Evolutionary conservation across 768 basidiomycete genomes (phyloP).

Genomic region (Lactarius trivialis): DNA sequence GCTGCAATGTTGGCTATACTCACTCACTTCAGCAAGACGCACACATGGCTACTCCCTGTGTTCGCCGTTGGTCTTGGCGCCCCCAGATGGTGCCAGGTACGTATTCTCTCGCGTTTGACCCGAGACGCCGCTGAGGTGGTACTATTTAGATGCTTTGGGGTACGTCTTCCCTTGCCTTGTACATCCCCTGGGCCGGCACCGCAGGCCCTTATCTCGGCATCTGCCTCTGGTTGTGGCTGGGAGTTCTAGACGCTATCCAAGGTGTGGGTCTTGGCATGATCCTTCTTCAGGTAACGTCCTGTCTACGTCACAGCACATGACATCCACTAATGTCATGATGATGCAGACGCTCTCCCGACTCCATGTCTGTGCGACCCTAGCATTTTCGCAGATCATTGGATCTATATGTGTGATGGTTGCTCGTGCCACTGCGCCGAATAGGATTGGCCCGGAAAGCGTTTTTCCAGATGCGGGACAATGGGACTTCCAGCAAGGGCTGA

Average conservation of each 20-base stretch:
- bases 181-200: conserved; percentile 87
- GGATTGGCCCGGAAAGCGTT: conserved; percentile 82
- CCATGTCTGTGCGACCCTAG: conserved; percentile 90
- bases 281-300: conserved; percentile 49
- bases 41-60: conserved; percentile 91
- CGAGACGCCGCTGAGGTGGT: background rate
- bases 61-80: conserved; percentile 94
- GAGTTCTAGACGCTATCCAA: conserved; percentile 89
- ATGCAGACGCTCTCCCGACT: conserved; percentile 77
- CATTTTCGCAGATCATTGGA: conserved; percentile 85
- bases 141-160: conserved; percentile 78
- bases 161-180: conserved; percentile 86
- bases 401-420: conserved; percentile 90
- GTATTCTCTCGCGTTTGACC: background rate
- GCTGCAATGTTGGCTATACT: conserved; percentile 63
- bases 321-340: background rate
- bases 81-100: conserved; percentile 89
- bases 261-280: conserved; percentile 94
- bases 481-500: conserved; percentile 71
- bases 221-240: conserved; percentile 91
- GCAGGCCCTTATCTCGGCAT: conserved; percentile 86
- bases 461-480: conserved; percentile 91
- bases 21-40: conserved; percentile 84
- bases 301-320: background rate
- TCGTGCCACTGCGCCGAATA: conserved; percentile 82